A percentile compares a stretch with the other conserved stretches of the same genome.
These are phyloP conservation scores for Citrus unshiu DNA, from an alignment of 345 rosid species.

Conservation along the genomic window DNA sequence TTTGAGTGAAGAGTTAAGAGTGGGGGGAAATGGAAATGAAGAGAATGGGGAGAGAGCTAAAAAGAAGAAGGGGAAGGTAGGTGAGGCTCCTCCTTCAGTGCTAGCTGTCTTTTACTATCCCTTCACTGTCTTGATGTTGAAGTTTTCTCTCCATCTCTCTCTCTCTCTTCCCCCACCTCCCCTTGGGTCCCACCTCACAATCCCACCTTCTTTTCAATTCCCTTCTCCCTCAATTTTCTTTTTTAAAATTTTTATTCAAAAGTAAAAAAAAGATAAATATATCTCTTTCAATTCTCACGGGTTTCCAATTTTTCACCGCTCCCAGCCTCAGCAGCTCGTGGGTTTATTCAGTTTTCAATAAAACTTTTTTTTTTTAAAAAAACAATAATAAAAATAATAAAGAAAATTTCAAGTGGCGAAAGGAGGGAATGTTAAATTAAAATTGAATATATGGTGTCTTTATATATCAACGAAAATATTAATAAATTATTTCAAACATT, in stretches of 20 bases:
- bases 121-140: slow-evolving; percentile 48
- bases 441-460: no score
- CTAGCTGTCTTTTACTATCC: slow-evolving; percentile 62
- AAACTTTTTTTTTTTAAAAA: no score
- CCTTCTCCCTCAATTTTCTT: no score
- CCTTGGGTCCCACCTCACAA: slow-evolving; percentile 14
- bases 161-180: background rate
- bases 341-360: background rate
- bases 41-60: slow-evolving; percentile 11
- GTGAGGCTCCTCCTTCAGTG: slow-evolving; percentile 55
- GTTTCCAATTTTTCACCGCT: no score
- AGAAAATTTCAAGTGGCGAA: background rate
- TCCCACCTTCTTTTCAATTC: slow-evolving; percentile 1
- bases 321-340: no score
- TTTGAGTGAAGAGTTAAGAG: background rate
- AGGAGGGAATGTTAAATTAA: background rate
- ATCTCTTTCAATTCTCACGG: no score
- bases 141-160: slow-evolving; percentile 27
- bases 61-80: slow-evolving; percentile 33
- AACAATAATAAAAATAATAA: no score
- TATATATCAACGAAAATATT: no score
- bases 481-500: no score
- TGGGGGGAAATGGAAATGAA: background rate
- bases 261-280: no score
- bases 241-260: no score